Base-by-base conservation (phyloP, 1,139 yeast genomes). In the Kurtzmaniella quercitrusa region DNA sequence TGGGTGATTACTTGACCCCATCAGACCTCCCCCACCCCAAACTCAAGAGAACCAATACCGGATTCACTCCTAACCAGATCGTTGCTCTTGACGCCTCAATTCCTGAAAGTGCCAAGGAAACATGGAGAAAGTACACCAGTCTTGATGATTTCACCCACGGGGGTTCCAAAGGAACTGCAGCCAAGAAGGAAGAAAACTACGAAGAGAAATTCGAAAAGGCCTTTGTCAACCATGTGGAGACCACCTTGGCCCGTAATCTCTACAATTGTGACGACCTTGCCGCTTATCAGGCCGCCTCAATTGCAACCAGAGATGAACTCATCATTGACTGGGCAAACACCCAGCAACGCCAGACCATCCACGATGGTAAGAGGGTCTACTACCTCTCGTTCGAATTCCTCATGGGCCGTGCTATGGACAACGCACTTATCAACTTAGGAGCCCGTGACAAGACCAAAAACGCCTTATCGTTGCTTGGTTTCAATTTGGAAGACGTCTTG, bases 381-480 rank as follows among this genome's bases (percentile, higher is more conserved):
- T 91, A 90, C 62, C 66, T 90, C 50, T 86, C 95, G 2, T 73
- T 91, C 54, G 97, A 91, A 66, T 91, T 89, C 62, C 72, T 91
- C 52, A 89, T 91, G 96, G 97, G 98, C 40, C 79, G 96, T 57
- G 96, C 97, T 41, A 75, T 91, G 77, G 97, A 91, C 66, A 91
- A 90, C 62, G 96, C 97, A 36, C 70, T 91, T 68, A 85, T 89
- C 65, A 91, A 91, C 64, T 75, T 87, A 57, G 63, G 66, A 45
- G 61, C 60, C 51, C 81, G 83, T 60, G 76, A 70, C 21, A 66
- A 75, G 44, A 76, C 86, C 39, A 55, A 60, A 14, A 65, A 63
- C 12, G 82, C 94, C 2, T 76, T 89, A 52, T 73, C 72, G 42
- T 89, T 86, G 43, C 75, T 90, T 53, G 97, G 97, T 8, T 91